Evolutionary conservation across 306 rosid genomes (phyloP), one percentile per base, ranked within the genome.

Genomic region (Corylus heterophylla): DNA sequence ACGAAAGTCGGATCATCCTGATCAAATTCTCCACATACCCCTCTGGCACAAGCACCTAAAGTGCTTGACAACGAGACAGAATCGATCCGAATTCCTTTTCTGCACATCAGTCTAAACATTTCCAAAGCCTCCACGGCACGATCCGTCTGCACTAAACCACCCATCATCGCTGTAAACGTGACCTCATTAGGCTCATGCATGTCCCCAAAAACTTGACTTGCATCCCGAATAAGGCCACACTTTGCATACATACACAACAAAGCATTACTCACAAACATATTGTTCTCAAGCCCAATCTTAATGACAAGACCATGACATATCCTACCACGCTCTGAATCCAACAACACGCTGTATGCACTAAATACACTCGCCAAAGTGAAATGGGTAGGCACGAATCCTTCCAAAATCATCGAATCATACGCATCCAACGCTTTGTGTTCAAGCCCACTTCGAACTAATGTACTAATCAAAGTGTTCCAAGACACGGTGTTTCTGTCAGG

Each of bases 161-260:
- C 79, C 89, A 92, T 89, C 89, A 92, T 81, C 29, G 92, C 85
- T 1, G 97, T 92, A 82, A 92, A 90, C 66, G 95, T 85, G 81
- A 92, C 93, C 84, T 89, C 93, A 77, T 90, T 92, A 44, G 89
- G 95, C 50, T 92, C 90, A 62, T 39, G 54, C 82, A 92, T 82
- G 71, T 68, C 91, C 78, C 52, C 63, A 52, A 90, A 92, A 84
- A 88, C 86, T 77, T 44, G 81, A 71, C 83, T 75, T 22, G 95
- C 95, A 75, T 87, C 95, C 75, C 64, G 66, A 20, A 80, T 69
- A 29, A 85, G 85, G 8, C 88, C 88, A 44, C 95, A 90, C 87
- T 86, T 90, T 0, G 88, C 67, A 81, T 90, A 92, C 93, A 89
- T 88, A 73, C 83, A 80, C 78, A 92, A 74, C 51, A 92, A 82